A percentile compares a stretch with the other conserved stretches of the same genome.
Conservation (phyloP, 148 eudicot species). For the Linanthus parryae region DNA sequence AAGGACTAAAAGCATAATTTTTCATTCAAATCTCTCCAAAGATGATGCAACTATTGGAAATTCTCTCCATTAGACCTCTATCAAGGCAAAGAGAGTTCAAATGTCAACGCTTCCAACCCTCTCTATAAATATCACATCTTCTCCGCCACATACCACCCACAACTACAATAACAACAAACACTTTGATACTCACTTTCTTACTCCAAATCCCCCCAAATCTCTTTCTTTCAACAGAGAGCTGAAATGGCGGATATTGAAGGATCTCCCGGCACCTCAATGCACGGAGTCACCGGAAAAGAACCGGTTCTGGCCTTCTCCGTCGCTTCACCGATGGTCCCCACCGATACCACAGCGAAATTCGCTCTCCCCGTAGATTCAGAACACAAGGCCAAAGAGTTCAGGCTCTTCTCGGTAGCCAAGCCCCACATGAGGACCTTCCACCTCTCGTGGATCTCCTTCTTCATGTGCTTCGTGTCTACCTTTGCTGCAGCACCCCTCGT, state of each 20-base stretch:
- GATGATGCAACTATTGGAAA: slow-evolving; percentile 3
- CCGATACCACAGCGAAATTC: slow-evolving; percentile 13
- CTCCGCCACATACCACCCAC: not conserved
- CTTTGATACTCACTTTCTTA: not conserved
- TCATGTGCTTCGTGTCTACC: slow-evolving; percentile 22
- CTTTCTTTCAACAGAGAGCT: too few species aligned
- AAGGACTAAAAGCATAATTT: too few species aligned
- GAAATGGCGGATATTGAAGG: slow-evolving; percentile 9
- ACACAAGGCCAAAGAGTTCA: slow-evolving; percentile 23
- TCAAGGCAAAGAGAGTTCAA: not conserved
- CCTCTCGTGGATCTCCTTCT: slow-evolving; percentile 27
- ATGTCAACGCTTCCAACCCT: not conserved
- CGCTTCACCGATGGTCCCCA: slow-evolving; percentile 13
- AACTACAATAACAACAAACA: not conserved
- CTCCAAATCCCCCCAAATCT: too few species aligned
- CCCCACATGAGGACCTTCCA: slow-evolving; percentile 26
- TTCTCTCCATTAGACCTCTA: slow-evolving; percentile 17
- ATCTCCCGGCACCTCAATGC: slow-evolving; percentile 11
- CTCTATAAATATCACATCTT: slow-evolving; percentile 2
- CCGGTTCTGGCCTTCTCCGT: slow-evolving; percentile 9
- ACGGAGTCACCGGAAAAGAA: slow-evolving; percentile 20
- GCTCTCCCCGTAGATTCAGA: slow-evolving; percentile 21
- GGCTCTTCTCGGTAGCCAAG: slow-evolving; percentile 12
- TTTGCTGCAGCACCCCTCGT: slow-evolving; percentile 27
- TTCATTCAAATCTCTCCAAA: not conserved